Conservation (phyloP, 2,329 filamentous ascomycete species). For the Sarocladium oryzae region DNA sequence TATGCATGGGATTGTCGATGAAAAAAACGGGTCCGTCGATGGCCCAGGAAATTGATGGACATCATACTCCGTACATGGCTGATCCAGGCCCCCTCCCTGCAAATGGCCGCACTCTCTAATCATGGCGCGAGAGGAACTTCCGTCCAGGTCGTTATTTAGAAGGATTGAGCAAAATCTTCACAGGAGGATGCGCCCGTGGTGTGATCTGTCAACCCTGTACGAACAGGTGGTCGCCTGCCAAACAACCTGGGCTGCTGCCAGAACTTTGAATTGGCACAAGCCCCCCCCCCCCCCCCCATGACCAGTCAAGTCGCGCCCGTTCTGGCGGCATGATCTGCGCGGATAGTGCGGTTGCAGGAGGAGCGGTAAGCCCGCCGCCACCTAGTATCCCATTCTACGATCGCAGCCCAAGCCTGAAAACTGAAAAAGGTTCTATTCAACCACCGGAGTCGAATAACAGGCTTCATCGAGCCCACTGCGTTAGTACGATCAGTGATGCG, state of each 20-base stretch:
- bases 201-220: not conserved
- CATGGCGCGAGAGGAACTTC: too few relatives aligned
- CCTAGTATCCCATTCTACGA: too few relatives aligned
- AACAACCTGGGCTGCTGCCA: not conserved
- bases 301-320: slow-evolving; percentile 6
- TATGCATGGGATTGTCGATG: slow-evolving; percentile 4
- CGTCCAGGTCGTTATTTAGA: too few relatives aligned
- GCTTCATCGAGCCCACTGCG: not conserved
- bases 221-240: not conserved
- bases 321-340: slow-evolving; percentile 7
- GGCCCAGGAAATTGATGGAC: slow-evolving; percentile 5
- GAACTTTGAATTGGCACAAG: slow-evolving; percentile 1
- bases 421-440: too few relatives aligned
- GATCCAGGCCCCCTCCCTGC: not conserved
- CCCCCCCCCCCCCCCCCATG: too few relatives aligned
- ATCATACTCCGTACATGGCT: slow-evolving; percentile 2
- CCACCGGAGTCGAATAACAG: not conserved
- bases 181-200: too few relatives aligned
- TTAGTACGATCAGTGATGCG: not conserved
- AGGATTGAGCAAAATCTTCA: too few relatives aligned
- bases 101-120: too few relatives aligned
- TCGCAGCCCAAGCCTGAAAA: not conserved
- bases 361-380: slow-evolving; percentile 7
- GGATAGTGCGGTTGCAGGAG: slow-evolving; percentile 8
- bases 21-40: slow-evolving; percentile 4